phyloP scores from a whole-genome alignment of 2,329 filamentous ascomycete genomes.

The Balansia obtecta region DNA sequence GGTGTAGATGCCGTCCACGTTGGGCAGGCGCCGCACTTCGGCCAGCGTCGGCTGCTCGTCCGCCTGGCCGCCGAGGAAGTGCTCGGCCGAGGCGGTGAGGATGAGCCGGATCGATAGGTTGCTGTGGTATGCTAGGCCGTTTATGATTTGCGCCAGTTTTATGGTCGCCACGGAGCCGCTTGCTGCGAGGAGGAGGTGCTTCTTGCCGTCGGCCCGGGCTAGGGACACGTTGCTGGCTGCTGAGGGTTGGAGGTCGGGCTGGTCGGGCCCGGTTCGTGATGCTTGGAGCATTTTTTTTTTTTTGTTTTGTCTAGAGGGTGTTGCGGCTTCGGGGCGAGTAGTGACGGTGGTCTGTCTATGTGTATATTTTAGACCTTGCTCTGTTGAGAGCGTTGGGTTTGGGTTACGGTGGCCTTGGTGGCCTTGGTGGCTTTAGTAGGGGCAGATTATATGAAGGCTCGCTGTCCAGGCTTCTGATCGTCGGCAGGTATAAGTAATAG shows the following conservation, averaged over 20 bases:
- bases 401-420: no score
- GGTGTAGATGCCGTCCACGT: conserved; percentile 69
- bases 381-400: no score
- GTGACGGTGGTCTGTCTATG: no score
- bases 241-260: conserved; percentile 5
- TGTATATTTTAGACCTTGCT: no score
- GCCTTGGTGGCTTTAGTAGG: no score
- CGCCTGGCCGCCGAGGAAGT: conserved; percentile 67
- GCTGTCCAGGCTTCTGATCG: no score
- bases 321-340: no score
- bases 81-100: conserved; percentile 58
- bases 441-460: no score
- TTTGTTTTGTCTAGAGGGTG: no score
- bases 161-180: conserved; percentile 67
- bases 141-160: conserved; percentile 59
- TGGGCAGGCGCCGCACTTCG: conserved; percentile 45
- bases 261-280: conserved; percentile 1
- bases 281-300: background rate
- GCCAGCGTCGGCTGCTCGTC: conserved; percentile 61
- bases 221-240: conserved; percentile 21
- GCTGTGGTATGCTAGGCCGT: conserved; percentile 36
- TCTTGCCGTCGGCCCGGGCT: conserved; percentile 25
- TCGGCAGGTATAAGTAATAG: no score
- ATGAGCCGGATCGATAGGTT: conserved; percentile 74
- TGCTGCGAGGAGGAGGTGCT: conserved; percentile 29